A percentile compares a stretch with the other conserved stretches of the same genome.
Evolutionary conservation across 2,329 filamentous ascomycete species (phyloP).

Genomic region (Fulvia fulva): DNA sequence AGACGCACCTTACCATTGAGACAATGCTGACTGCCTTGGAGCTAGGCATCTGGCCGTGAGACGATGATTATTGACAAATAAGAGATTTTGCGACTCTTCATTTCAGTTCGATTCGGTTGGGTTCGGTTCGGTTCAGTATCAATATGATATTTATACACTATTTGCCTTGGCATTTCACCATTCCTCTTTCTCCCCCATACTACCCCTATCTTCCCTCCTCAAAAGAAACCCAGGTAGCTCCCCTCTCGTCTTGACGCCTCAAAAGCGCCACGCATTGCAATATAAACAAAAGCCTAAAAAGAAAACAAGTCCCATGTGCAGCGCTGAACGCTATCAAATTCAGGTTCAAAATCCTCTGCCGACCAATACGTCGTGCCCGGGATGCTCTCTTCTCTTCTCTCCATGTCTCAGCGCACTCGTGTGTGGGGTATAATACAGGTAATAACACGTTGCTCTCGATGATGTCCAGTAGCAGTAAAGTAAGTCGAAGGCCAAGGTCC

Average conservation of each 20-base stretch:
- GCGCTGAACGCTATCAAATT: conserved; percentile 1
- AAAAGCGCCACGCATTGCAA: not conserved
- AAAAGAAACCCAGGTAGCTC: too few species aligned
- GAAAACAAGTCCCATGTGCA: not conserved
- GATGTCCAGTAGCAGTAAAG: not conserved
- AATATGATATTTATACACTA: not conserved
- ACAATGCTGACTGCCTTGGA: too few species aligned
- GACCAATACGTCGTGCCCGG: not conserved
- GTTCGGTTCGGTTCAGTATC: too few species aligned
- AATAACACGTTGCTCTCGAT: not conserved
- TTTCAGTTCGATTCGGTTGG: too few species aligned
- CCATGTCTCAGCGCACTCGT: not conserved
- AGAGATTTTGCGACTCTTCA: too few species aligned
- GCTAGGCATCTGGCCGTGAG: not conserved
- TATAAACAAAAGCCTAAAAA: not conserved
- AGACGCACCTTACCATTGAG: too few species aligned
- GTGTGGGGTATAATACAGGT: not conserved
- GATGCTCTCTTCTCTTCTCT: not conserved
- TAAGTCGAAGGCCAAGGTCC: not conserved
- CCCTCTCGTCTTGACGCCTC: not conserved
- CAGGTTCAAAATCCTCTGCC: not conserved
- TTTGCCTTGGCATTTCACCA: not conserved
- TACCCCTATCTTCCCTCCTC: not conserved
- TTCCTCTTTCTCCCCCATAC: not conserved
- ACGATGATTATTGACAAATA: not conserved